Conservation (phyloP, 1,284 basidiomycete species). For the Bothia castanella region DNA sequence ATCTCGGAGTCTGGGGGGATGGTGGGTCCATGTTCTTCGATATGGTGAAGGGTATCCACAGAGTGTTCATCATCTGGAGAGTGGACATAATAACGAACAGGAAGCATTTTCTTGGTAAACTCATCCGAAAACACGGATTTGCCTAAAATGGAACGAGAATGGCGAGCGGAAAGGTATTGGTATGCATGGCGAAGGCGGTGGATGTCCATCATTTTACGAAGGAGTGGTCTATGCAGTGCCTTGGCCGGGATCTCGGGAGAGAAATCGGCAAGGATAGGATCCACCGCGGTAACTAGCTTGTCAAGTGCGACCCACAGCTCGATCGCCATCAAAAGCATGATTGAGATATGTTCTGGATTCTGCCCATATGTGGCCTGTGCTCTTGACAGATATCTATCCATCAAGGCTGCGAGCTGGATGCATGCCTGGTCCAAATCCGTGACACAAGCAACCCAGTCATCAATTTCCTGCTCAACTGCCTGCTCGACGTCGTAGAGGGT, state of each 20-base stretch:
- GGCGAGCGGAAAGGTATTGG: slow-evolving; percentile 31
- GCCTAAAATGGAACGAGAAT: slow-evolving; percentile 6
- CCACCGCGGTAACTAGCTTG: slow-evolving; percentile 29
- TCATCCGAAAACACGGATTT: slow-evolving; percentile 20
- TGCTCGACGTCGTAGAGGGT: slow-evolving; percentile 34
- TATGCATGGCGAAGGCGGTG: slow-evolving; percentile 25
- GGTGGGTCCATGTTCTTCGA: no score
- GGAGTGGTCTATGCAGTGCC: neutral
- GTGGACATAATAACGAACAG: slow-evolving; percentile 29
- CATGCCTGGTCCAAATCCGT: neutral
- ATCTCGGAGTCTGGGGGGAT: neutral
- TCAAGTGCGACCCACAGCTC: slow-evolving; percentile 46
- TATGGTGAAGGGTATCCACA: no score
- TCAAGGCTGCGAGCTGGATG: neutral
- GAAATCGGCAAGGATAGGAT: slow-evolving; percentile 39
- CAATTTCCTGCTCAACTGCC: slow-evolving; percentile 25
- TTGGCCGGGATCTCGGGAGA: slow-evolving; percentile 36
- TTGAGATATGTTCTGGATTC: neutral
- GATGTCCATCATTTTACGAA: neutral
- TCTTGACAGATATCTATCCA: neutral
- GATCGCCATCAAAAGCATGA: slow-evolving; percentile 26
- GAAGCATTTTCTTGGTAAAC: slow-evolving; percentile 16
- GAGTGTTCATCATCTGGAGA: no score
- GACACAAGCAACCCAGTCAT: slow-evolving; percentile 21
- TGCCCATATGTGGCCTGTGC: slow-evolving; percentile 14